Conservation (phyloP, 495 filamentous ascomycete species). For the Darksidea phi region DNA sequence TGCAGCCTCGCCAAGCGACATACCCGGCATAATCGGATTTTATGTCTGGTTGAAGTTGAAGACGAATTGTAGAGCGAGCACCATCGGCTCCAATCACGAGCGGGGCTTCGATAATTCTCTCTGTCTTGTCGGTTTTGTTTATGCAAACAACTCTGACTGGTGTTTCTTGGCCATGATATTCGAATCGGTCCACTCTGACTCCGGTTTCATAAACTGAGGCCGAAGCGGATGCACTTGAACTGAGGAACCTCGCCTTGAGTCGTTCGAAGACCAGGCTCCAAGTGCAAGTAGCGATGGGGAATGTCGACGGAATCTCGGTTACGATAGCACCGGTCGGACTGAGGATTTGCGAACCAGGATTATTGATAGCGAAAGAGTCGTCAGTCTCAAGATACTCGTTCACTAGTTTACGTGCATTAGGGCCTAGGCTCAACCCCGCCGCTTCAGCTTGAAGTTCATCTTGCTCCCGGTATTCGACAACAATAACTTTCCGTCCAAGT, state of each 20-base stretch:
- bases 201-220: no score
- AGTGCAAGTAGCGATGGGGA: not conserved
- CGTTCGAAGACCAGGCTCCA: slow-evolving; percentile 7
- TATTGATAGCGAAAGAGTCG: not conserved
- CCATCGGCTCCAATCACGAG: slow-evolving; percentile 58
- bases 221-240: no score
- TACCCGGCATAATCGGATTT: slow-evolving; percentile 56
- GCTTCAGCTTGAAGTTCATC: slow-evolving; percentile 3
- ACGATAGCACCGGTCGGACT: not conserved
- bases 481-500: slow-evolving; percentile 39
- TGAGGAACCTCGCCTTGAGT: no score
- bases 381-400: not conserved
- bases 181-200: no score
- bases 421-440: slow-evolving; percentile 4
- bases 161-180: not conserved
- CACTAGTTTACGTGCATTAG: not conserved
- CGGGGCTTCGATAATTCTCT: slow-evolving; percentile 41
- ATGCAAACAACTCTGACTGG: not conserved
- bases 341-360: not conserved
- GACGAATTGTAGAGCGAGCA: slow-evolving; percentile 53
- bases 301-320: not conserved
- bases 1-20: slow-evolving; percentile 54
- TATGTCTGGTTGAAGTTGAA: slow-evolving; percentile 47
- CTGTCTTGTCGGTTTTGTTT: not conserved
- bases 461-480: slow-evolving; percentile 34